Evolutionary conservation across 371 early-diverging fungal species (phyloP).

Genomic region (Rhizopus stolonifer): DNA sequence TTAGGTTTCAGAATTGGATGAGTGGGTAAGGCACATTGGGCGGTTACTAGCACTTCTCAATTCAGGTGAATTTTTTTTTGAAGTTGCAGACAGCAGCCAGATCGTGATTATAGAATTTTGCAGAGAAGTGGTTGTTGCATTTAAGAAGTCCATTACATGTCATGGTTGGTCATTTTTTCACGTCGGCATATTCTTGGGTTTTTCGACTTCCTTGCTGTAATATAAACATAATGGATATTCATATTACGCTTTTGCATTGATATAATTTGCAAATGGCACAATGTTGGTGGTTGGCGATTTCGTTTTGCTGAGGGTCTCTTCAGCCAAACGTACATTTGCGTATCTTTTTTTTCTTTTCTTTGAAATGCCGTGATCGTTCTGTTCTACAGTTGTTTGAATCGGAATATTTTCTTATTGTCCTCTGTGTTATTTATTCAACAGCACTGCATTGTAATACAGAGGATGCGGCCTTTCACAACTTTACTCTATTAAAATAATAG

Average conservation of each 20-base stretch:
- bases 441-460: constrained; percentile 1
- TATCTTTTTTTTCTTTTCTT: background rate
- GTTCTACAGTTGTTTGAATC: background rate
- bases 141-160: background rate
- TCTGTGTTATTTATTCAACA: no score
- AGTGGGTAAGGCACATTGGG: background rate
- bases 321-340: background rate
- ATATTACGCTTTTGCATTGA: background rate
- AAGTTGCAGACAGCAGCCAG: background rate
- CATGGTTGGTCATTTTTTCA: background rate
- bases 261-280: background rate
- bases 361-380: background rate
- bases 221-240: background rate
- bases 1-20: background rate
- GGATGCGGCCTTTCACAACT: constrained; percentile 12
- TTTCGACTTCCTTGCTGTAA: constrained; percentile 3
- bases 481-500: constrained; percentile 15
- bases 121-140: background rate
- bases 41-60: background rate
- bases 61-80: background rate
- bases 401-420: background rate
- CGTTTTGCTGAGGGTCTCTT: background rate
- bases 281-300: background rate
- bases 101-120: background rate
- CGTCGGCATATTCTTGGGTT: background rate